Conservation (phyloP, 129 eudicot genomes). For the Lactuca sativa region DNA sequence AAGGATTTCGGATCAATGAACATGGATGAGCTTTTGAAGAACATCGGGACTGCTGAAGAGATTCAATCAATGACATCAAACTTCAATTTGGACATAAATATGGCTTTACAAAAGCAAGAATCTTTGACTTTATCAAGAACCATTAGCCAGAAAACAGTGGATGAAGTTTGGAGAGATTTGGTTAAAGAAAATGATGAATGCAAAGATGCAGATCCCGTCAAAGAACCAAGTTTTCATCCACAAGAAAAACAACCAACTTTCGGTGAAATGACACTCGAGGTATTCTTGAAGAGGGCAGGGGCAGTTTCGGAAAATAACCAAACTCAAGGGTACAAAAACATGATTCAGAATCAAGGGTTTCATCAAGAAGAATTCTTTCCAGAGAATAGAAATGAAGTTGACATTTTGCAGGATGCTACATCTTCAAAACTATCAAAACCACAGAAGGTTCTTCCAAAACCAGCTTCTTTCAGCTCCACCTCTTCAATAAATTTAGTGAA, state of each 20-base stretch:
- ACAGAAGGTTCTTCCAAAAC: conserved; percentile 58
- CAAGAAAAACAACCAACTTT: conserved; percentile 55
- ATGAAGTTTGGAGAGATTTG: conserved; percentile 80
- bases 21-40: conserved; percentile 77
- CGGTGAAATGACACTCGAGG: conserved; percentile 80
- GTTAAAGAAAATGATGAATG: conserved; percentile 41
- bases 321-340: conserved; percentile 45
- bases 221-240: conserved; percentile 37
- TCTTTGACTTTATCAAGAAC: conserved; percentile 70
- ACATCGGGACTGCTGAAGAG: conserved; percentile 80
- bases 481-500: conserved; percentile 37
- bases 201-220: conserved; percentile 35
- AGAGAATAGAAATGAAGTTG: conserved; percentile 21
- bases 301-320: conserved; percentile 59
- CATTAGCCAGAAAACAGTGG: conserved; percentile 73
- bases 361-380: conserved; percentile 31
- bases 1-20: conserved; percentile 83
- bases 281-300: conserved; percentile 64
- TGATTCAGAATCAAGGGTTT: conserved; percentile 34
- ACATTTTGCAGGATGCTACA: conserved; percentile 27
- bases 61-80: conserved; percentile 45
- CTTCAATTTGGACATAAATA: conserved; percentile 35
- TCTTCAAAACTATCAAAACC: conserved; percentile 38
- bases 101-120: conserved; percentile 58
- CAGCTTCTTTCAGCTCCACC: conserved; percentile 42